Conservation (phyloP, 2,329 filamentous ascomycete species). For the Colletotrichum trifolii region DNA sequence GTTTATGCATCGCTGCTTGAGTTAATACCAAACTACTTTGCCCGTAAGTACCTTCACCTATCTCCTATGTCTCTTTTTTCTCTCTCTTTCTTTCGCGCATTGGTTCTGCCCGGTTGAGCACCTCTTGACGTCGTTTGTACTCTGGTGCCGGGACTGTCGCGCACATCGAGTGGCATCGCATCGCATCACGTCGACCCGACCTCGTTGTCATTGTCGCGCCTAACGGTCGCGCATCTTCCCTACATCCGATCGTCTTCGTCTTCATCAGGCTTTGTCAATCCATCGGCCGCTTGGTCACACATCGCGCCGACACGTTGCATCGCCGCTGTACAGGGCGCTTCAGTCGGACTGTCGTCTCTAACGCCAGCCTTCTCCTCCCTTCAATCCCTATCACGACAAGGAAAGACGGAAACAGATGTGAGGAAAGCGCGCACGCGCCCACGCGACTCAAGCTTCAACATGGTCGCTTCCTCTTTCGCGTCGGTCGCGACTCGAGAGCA, state of each 20-base stretch:
- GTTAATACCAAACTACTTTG: constrained; percentile 42
- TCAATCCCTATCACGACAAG: neutral
- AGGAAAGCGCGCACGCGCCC: neutral
- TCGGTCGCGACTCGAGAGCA: constrained; percentile 4
- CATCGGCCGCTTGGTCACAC: neutral
- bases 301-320: neutral
- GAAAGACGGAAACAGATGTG: neutral
- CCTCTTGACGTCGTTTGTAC: constrained; percentile 23
- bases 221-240: constrained; percentile 14
- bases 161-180: constrained; percentile 4
- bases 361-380: constrained; percentile 3
- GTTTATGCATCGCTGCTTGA: constrained; percentile 39
- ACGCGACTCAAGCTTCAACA: neutral
- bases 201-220: neutral
- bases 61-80: constrained; percentile 37
- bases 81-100: neutral
- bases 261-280: neutral
- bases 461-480: neutral
- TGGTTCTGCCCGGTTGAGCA: constrained; percentile 23
- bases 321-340: neutral
- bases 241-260: constrained; percentile 1
- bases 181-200: constrained; percentile 1
- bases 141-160: constrained; percentile 7
- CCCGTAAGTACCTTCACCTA: constrained; percentile 48
- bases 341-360: neutral